phyloP scores from a whole-genome alignment of 1,284 basidiomycete species.

The Schizophyllum commune region DNA sequence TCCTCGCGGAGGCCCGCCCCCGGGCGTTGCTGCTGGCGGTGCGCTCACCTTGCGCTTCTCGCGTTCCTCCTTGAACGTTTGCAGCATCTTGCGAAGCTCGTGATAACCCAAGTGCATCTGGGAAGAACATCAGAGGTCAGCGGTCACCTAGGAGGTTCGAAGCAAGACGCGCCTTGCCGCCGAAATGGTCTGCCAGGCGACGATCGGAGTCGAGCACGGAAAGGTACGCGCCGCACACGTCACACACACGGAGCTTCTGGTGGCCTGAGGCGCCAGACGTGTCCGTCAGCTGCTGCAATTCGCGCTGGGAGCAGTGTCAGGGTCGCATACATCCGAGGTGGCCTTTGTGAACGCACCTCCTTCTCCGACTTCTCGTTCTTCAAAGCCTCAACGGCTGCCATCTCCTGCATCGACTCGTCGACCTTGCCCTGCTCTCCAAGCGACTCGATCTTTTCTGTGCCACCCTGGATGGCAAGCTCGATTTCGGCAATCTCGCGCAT shows the following conservation, averaged over 20 bases:
- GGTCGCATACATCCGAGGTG: conserved; percentile 7
- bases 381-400: conserved; percentile 95
- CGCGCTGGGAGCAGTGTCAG: conserved; percentile 46
- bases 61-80: conserved; percentile 81
- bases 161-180: conserved; percentile 76
- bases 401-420: conserved; percentile 96
- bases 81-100: conserved; percentile 90
- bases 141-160: conserved; percentile 8
- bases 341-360: conserved; percentile 51
- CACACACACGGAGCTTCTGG: conserved; percentile 98
- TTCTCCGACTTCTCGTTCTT: conserved; percentile 96
- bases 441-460: conserved; percentile 95
- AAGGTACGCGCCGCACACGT: conserved; percentile 98
- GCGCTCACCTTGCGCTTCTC: conserved; percentile 71
- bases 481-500: conserved; percentile 99
- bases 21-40: conserved; percentile 24
- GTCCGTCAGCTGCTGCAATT: conserved; percentile 94
- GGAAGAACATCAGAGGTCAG: conserved; percentile 8
- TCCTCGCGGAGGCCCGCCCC: conserved; percentile 22
- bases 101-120: conserved; percentile 99
- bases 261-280: conserved; percentile 98
- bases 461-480: conserved; percentile 96
- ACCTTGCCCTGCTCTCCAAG: conserved; percentile 98
- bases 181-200: conserved; percentile 98
- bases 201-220: conserved; percentile 98